Evolutionary conservation across 2,329 filamentous ascomycete genomes (phyloP), one percentile per base, ranked within the genome.

Genomic region (Emmonsiellopsis sp.): DNA sequence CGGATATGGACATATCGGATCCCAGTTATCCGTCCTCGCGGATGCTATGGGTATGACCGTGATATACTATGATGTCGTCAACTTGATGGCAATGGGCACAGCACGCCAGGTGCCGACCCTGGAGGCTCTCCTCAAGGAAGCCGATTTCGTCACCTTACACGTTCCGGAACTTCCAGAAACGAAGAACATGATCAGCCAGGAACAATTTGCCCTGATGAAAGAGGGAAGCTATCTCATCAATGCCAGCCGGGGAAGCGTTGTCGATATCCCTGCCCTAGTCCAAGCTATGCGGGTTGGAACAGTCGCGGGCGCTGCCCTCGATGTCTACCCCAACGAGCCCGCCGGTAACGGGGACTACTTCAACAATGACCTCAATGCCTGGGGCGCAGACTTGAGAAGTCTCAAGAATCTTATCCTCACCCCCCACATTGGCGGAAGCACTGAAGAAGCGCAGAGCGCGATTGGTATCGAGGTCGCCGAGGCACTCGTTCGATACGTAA

Each of bases 11-110:
- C 93, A 98, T 68, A 97, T 98, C 67, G 93, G 93, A 57, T 91
- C 89, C 50, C 93, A 98, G 72, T 76, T 98, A 58, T 97, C 91
- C 0, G 93, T 98, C 42, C 77, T 98, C 58, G 91, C 93, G 32
- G 93, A 98, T 72, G 84, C 92, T 27, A 95, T 98, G 90, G 93
- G 93, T 49, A 96, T 98, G 92, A 84, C 80, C 13, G 93, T 98
- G 64, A 91, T 97, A 63, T 98, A 96, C 78, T 97, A 94, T 71
- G 93, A 98, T 70, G 84, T 95, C 6, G 74, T 95, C 58, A 95
- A 91, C 61, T 79, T 97, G 61, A 98, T 98, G 93, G 87, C 87
- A 44, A 75, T 98, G 68, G 93, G 93, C 53, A 95, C 87, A 9
- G 84, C 92, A 34, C 84, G 80, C 61, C 93, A 97, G 69, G 87